Evolutionary conservation across 805 yeast genomes (phyloP).

Genomic region (Metschnikowia koreensis): DNA sequence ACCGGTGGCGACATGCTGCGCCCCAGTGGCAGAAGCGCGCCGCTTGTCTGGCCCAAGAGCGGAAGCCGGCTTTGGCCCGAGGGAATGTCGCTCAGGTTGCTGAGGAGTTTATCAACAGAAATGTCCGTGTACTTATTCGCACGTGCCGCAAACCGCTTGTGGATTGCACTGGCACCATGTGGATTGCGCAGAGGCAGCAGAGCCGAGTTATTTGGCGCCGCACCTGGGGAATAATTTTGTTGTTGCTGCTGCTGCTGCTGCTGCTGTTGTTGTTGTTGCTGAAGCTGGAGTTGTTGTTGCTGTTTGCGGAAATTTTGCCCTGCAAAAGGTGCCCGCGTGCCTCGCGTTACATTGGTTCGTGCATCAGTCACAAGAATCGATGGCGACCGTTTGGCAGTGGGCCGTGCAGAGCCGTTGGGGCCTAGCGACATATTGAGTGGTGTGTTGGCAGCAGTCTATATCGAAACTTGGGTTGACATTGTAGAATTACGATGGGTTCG

Average conservation of each 20-base stretch:
- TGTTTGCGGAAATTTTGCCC: slow-evolving; percentile 51
- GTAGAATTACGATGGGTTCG: neutral
- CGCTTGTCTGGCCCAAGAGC: slow-evolving; percentile 17
- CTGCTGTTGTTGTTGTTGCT: slow-evolving; percentile 31
- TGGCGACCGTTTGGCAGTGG: slow-evolving; percentile 85
- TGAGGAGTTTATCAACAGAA: slow-evolving; percentile 74
- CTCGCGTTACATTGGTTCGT: slow-evolving; percentile 51
- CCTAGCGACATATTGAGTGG: slow-evolving; percentile 13
- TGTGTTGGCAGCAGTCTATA: neutral
- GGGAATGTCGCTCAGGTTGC: slow-evolving; percentile 83
- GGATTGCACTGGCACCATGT: slow-evolving; percentile 19
- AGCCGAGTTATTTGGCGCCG: neutral
- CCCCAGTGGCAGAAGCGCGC: slow-evolving; percentile 17
- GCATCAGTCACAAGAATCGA: slow-evolving; percentile 91
- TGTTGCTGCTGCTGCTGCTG: slow-evolving; percentile 2
- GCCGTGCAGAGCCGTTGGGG: slow-evolving; percentile 27
- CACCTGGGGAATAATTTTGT: too few relatives aligned
- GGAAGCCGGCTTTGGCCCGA: slow-evolving; percentile 62
- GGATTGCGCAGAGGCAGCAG: slow-evolving; percentile 11
- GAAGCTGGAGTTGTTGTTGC: slow-evolving; percentile 25
- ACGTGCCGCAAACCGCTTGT: slow-evolving; percentile 13
- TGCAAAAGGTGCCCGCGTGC: slow-evolving; percentile 76
- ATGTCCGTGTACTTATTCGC: slow-evolving; percentile 65
- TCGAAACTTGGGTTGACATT: neutral
- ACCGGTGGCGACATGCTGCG: slow-evolving; percentile 23